Percentiles rank a stretch among this genome's conserved stretches.
Conservation (phyloP, 2,329 filamentous ascomycete genomes). For the Penicillium sumatraense region DNA sequence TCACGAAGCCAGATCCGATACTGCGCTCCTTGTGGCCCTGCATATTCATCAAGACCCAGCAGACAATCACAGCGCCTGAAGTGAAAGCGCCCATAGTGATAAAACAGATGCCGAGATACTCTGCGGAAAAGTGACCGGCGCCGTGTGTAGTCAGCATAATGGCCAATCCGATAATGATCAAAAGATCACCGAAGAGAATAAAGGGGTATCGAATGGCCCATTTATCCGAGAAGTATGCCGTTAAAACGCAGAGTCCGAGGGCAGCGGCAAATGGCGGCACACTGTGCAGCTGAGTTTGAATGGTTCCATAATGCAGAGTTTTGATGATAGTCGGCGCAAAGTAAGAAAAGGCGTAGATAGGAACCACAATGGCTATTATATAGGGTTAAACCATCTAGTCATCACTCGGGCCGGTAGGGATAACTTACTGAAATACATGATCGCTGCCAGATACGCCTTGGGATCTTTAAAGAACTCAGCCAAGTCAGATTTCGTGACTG, state of each 20-base stretch:
- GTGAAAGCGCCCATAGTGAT: constrained; percentile 44
- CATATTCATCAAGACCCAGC: constrained; percentile 50
- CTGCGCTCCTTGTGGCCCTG: constrained; percentile 36
- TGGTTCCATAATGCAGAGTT: constrained; percentile 23
- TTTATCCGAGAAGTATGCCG: constrained; percentile 27
- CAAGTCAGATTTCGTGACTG: neutral
- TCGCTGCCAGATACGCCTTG: constrained; percentile 4
- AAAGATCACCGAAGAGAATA: constrained; percentile 21
- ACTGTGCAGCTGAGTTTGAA: constrained; percentile 32
- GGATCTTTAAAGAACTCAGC: neutral
- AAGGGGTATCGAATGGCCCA: constrained; percentile 27
- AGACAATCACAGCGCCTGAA: constrained; percentile 31
- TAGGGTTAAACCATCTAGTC: constrained; percentile 12
- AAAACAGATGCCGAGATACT: constrained; percentile 48
- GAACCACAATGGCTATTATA: constrained; percentile 23
- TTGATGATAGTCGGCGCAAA: constrained; percentile 33
- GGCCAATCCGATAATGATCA: constrained; percentile 32
- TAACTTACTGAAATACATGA: constrained; percentile 12
- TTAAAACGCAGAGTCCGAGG: constrained; percentile 20
- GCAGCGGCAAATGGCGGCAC: constrained; percentile 31
- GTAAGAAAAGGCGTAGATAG: constrained; percentile 30
- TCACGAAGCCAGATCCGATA: constrained; percentile 36
- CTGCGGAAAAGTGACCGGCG: constrained; percentile 31
- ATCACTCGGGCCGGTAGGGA: neutral
- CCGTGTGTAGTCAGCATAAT: constrained; percentile 29